A percentile compares a stretch with the other conserved stretches of the same genome.
Conservation (phyloP, 2,329 filamentous ascomycete species). For the Ambrosiella beaveri region DNA sequence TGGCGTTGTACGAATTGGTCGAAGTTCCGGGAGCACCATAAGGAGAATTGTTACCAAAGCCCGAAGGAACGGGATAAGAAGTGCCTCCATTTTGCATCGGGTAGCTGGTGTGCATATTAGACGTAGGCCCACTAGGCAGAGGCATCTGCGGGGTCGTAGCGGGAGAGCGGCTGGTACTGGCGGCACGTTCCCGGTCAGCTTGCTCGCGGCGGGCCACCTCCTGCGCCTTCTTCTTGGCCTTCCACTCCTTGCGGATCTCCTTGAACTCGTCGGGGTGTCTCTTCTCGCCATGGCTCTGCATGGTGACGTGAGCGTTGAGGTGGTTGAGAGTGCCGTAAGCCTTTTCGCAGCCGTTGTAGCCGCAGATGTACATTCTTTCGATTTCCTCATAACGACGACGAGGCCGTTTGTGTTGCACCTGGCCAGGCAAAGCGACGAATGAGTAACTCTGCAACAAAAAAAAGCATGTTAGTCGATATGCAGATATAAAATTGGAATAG, state of each 20-base stretch:
- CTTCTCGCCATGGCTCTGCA: constrained; percentile 93
- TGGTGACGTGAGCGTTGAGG: constrained; percentile 92
- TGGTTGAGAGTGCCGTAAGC: constrained; percentile 96
- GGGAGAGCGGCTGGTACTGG: not conserved
- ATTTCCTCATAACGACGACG: constrained; percentile 93
- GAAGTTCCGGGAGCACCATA: not conserved
- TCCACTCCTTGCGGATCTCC: constrained; percentile 98
- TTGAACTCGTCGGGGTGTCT: constrained; percentile 99
- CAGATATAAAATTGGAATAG: not conserved
- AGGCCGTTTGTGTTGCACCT: constrained; percentile 92
- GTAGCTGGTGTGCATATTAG: not conserved
- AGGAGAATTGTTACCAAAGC: not conserved
- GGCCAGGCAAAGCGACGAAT: constrained; percentile 91
- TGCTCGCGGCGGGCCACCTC: constrained; percentile 59
- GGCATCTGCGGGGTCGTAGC: constrained; percentile 5
- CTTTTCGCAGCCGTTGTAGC: constrained; percentile 96
- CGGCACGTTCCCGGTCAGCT: constrained; percentile 18
- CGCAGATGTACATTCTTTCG: constrained; percentile 99
- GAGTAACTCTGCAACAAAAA: constrained; percentile 44
- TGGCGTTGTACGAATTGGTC: not conserved
- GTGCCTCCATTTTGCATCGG: not conserved
- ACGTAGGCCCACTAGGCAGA: constrained; percentile 4
- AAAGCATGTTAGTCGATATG: not conserved
- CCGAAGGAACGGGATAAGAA: not conserved
- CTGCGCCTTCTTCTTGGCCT: constrained; percentile 97